phyloP scores from a whole-genome alignment of 345 rosid species.

The Eucalyptus globulus region DNA sequence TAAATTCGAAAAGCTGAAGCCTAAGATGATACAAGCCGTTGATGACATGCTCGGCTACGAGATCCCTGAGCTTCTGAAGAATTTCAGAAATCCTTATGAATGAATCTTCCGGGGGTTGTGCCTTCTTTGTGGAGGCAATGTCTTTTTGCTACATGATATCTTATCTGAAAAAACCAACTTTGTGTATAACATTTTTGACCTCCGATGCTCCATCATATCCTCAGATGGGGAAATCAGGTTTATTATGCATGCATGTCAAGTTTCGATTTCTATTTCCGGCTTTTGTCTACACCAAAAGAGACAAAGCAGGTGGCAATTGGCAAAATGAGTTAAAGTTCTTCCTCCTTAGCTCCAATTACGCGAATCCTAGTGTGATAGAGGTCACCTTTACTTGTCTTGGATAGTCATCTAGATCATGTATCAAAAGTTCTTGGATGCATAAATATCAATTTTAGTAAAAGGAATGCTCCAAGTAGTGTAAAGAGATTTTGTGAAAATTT shows the following conservation, averaged over 20 bases:
- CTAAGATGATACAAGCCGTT: constrained; percentile 78
- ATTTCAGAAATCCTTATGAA: constrained; percentile 74
- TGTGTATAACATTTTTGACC: not conserved
- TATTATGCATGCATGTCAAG: not conserved
- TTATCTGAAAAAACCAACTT: not conserved
- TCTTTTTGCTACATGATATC: not conserved
- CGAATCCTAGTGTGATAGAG: not conserved
- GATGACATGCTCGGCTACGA: constrained; percentile 92
- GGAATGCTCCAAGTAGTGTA: not conserved
- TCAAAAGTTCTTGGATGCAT: not conserved
- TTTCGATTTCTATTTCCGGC: not conserved
- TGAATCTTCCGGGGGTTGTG: not conserved
- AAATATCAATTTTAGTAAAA: not conserved
- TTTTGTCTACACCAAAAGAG: not conserved
- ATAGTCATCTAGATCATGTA: not conserved
- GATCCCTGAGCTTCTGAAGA: constrained; percentile 77
- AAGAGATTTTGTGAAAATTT: not conserved
- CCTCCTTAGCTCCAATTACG: not conserved
- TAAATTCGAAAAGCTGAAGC: constrained; percentile 77
- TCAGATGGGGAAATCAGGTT: not conserved
- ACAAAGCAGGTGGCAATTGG: not conserved
- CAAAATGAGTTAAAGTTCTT: not conserved
- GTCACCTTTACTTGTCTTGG: not conserved
- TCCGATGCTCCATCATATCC: not conserved
- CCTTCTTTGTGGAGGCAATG: not conserved